phyloP scores from a whole-genome alignment of 805 yeast species.

The Kluyveromyces lactis region DNA sequence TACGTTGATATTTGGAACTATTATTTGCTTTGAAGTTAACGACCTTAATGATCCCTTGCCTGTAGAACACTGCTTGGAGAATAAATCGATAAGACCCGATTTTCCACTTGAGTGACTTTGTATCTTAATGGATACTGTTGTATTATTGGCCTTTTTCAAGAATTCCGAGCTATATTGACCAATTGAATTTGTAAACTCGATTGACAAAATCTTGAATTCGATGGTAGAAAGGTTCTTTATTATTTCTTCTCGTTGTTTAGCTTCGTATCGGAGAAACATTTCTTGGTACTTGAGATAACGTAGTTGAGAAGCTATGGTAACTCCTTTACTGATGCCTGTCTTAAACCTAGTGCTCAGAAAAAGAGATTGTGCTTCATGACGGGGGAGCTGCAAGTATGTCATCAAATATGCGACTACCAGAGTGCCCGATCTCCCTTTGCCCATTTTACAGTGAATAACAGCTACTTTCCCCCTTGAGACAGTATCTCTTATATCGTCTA shows the following conservation, averaged over 20 bases:
- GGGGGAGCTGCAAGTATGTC: slow-evolving; percentile 32
- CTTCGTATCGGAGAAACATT: slow-evolving; percentile 12
- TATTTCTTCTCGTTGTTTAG: slow-evolving; percentile 7
- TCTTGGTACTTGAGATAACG: slow-evolving; percentile 58
- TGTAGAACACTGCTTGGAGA: not conserved
- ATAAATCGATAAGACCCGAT: not conserved
- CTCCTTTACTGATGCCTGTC: slow-evolving; percentile 50
- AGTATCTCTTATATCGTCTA: slow-evolving; percentile 39
- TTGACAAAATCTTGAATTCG: slow-evolving; percentile 12
- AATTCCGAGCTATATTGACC: slow-evolving; percentile 6
- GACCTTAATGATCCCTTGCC: not conserved
- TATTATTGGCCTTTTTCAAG: not conserved
- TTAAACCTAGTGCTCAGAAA: slow-evolving; percentile 57
- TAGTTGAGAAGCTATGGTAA: slow-evolving; percentile 62
- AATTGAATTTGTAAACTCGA: slow-evolving; percentile 15
- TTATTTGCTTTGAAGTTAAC: not conserved
- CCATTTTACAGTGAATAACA: slow-evolving; percentile 79
- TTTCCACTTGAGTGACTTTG: slow-evolving; percentile 9
- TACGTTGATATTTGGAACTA: slow-evolving; percentile 1
- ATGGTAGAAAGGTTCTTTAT: slow-evolving; percentile 8
- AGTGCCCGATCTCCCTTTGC: slow-evolving; percentile 87
- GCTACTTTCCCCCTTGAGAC: slow-evolving; percentile 42
- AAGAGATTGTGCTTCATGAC: slow-evolving; percentile 39
- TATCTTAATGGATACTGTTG: slow-evolving; percentile 11
- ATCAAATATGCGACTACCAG: slow-evolving; percentile 64